Percentiles rank a stretch among this genome's conserved stretches.
Evolutionary conservation across 176 grass and related monocot species (phyloP).

Genomic region (Cenchrus americanus): DNA sequence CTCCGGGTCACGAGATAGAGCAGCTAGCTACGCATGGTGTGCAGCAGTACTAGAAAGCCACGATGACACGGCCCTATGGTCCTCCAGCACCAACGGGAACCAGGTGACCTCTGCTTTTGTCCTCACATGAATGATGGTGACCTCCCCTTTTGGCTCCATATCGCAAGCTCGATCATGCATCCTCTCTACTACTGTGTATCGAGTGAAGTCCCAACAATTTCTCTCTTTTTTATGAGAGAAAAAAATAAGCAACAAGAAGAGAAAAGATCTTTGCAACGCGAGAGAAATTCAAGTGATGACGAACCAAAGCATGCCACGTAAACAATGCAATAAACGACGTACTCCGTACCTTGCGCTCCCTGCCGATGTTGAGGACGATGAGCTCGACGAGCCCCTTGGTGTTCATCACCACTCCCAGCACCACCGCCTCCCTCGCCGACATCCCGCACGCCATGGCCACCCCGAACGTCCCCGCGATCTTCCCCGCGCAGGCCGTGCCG

Average conservation of each 20-base stretch:
- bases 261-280: too few species aligned
- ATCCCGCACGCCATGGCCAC: slow-evolving; percentile 76
- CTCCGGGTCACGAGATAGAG: neutral
- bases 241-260: neutral
- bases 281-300: too few species aligned
- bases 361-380: slow-evolving; percentile 93
- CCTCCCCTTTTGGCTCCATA: neutral
- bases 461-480: slow-evolving; percentile 62
- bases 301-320: too few species aligned
- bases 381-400: slow-evolving; percentile 94
- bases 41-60: neutral
- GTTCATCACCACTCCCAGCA: slow-evolving; percentile 79
- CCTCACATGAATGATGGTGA: slow-evolving; percentile 12
- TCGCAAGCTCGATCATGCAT: neutral
- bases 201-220: neutral
- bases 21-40: neutral
- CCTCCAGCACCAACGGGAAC: neutral
- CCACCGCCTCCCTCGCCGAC: slow-evolving; percentile 53
- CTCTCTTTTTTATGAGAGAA: too few species aligned
- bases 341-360: slow-evolving; percentile 84
- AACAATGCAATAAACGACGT: neutral
- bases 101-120: slow-evolving; percentile 43
- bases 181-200: neutral
- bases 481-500: slow-evolving; percentile 54
- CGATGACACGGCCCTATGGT: neutral